Percentiles rank a stretch among this genome's conserved stretches.
Conservation (phyloP, 805 yeast genomes). For the Kuraishia molischiana region DNA sequence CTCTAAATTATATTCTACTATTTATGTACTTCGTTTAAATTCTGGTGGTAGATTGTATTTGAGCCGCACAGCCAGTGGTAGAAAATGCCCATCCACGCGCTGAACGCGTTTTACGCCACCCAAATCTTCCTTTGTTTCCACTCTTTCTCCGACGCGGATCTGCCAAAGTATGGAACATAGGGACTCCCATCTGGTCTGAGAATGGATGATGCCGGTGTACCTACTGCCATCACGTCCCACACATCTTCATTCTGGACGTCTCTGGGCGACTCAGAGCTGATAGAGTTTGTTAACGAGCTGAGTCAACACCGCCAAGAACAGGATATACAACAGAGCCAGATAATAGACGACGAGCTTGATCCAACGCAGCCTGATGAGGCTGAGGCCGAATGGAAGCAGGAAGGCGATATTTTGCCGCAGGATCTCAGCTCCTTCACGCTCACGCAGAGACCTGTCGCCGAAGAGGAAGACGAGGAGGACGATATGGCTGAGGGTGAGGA, state of each 20-base stretch:
- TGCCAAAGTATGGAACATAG: no score
- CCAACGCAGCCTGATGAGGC: slow-evolving; percentile 4
- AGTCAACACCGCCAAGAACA: slow-evolving; percentile 15
- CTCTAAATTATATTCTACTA: no score
- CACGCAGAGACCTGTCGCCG: not conserved
- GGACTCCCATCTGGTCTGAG: no score
- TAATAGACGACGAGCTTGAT: slow-evolving; percentile 5
- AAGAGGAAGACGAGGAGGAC: not conserved
- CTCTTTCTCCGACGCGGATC: no score
- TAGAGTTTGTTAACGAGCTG: slow-evolving; percentile 23
- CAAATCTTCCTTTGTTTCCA: no score
- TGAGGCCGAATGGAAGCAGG: not conserved
- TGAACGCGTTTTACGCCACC: not conserved
- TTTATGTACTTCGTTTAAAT: not conserved
- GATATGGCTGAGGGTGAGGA: slow-evolving; percentile 11
- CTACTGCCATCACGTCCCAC: no score
- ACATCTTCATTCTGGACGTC: slow-evolving; percentile 22
- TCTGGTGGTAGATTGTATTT: not conserved
- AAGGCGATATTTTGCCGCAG: no score
- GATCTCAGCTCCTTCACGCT: not conserved
- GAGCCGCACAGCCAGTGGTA: no score
- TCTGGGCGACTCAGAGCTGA: slow-evolving; percentile 26
- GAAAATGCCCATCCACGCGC: not conserved
- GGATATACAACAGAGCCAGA: not conserved
- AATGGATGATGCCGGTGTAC: no score